Evolutionary conservation across 2,329 filamentous ascomycete species (phyloP).

Genomic region (Coleophoma eucalyptorum): DNA sequence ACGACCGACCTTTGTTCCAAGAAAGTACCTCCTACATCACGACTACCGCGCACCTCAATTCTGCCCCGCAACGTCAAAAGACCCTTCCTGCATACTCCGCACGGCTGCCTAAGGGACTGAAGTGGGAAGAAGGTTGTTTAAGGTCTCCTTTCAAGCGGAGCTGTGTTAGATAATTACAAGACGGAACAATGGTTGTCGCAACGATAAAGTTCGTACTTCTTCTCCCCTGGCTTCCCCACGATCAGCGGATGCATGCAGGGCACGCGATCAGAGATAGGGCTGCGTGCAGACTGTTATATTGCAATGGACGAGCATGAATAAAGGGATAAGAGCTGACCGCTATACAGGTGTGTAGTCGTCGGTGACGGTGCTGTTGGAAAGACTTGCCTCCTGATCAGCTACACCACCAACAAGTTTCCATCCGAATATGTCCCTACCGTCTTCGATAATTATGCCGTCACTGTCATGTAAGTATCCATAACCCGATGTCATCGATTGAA

Average conservation of each 20-base stretch:
- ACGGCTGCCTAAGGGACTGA: no score
- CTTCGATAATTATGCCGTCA: slow-evolving; percentile 99
- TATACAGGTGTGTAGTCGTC: slow-evolving; percentile 88
- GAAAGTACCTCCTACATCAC: background rate
- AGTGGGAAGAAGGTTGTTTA: background rate
- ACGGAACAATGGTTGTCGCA: slow-evolving; percentile 45
- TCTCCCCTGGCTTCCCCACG: slow-evolving; percentile 5
- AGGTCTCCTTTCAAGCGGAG: background rate
- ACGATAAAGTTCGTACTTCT: slow-evolving; percentile 54
- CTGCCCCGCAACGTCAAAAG: no score
- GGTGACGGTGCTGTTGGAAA: slow-evolving; percentile 99
- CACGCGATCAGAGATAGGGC: background rate
- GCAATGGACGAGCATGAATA: background rate
- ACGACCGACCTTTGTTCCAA: background rate
- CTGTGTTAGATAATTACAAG: slow-evolving; percentile 2
- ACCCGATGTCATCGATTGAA: no score
- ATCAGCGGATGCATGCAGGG: slow-evolving; percentile 1
- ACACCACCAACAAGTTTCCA: slow-evolving; percentile 99
- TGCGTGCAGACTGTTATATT: slow-evolving; percentile 1
- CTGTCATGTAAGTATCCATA: slow-evolving; percentile 80
- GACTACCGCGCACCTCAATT: background rate
- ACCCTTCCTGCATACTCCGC: no score
- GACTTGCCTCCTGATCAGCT: slow-evolving; percentile 97
- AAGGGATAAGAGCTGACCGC: slow-evolving; percentile 10
- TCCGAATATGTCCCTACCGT: slow-evolving; percentile 99